Evolutionary conservation across 345 rosid genomes (phyloP), one percentile per base, ranked within the genome.

Genomic region (Clausena lansium): DNA sequence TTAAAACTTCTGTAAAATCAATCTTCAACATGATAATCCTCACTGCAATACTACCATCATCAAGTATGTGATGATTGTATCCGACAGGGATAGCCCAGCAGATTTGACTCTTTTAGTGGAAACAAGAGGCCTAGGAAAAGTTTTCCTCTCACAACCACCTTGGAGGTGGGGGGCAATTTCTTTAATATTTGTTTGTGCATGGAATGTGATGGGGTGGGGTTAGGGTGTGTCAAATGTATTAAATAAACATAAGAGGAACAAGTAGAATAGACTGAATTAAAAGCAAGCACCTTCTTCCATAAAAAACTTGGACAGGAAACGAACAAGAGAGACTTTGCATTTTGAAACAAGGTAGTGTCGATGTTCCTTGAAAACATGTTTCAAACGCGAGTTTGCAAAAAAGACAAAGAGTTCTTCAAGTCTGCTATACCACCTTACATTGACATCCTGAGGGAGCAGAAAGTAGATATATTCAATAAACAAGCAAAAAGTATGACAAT

Each of bases 301-400:
- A 78, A 90, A 84, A 78, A 96, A 86, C 17, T 80, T 70, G 41
- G 91, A 83, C 45, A 94, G 86, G 82, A 96, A 92, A 76, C 39
- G 78, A 71, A 88, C 84, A 28, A 97, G 95, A 75, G 94, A 89
- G 79, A 80, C 75, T 67, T 83, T 89, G 92, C 91, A 89, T 74
- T 87, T 92, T 71, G 85, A 76, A 72, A 91, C 80, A 64, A 88
- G 89, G 79, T 74, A 84, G 75, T 73, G 89, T 81, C 88, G 87
- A 77, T 90, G 97, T 72, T 91, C 91, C 85, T 78, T 88, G 78
- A 94, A 89, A 75, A 86, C 84, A 70, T 91, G 82, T 75, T 78
- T 88, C 77, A 81, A 77, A 71, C 79, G 84, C 50, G 91, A 87
- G 71, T 87, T 80, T 13, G 95, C 87, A 30, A 94, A 86, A 75